Base-by-base conservation (phyloP, 192 early-diverging fungal species). In the Coemansia sp. region DNA sequence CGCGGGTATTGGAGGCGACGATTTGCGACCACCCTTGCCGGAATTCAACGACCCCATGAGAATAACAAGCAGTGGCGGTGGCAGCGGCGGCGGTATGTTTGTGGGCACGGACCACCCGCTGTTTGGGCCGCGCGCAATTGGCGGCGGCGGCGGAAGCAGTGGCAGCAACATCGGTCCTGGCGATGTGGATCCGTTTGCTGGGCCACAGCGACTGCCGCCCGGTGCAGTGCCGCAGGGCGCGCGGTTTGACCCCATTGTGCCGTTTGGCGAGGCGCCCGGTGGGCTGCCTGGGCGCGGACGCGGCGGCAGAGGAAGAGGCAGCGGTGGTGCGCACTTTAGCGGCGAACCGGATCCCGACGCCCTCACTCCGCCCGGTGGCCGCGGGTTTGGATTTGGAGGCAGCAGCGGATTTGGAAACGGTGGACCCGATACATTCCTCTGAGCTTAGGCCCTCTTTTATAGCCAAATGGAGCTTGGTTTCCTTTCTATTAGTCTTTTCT, bases 81-180 rank as follows among this genome's bases (percentile, higher is more conserved):
- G 69, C 42, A 61, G 80, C 36, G 92, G 90, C 8, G 91, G 89
- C 37, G 92, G 95, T 32, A 95, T 95, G 92, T 73, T 86, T 77
- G 90, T 96, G 10, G 94, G 93, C 13, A 94, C 94, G 9, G 85
- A 85, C 61, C 94, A 98, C 84, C 93, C 94, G 13, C 92, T 95
- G 82, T 98, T 95, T 78, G 76, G 84, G 10, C 85, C 84, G 13
- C 77, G 80, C 19, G 83, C 74, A 8, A 40, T 47, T 36, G 74
- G 47, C 9, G 7, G 72, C n/a, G 67, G 54, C 40, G 26, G 26
- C 26, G 26, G 26, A 26, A 26, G 26, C 26, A 26, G 26, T 3
- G 32, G 32, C 0, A 32, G 32, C 32, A 32, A 2, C 32, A 32
- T 32, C 32, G 67, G 45, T 18, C 66, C 18, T 47, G 42, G 21